phyloP scores from a whole-genome alignment of 2,329 filamentous ascomycete genomes.

The Curvularia sp. region DNA sequence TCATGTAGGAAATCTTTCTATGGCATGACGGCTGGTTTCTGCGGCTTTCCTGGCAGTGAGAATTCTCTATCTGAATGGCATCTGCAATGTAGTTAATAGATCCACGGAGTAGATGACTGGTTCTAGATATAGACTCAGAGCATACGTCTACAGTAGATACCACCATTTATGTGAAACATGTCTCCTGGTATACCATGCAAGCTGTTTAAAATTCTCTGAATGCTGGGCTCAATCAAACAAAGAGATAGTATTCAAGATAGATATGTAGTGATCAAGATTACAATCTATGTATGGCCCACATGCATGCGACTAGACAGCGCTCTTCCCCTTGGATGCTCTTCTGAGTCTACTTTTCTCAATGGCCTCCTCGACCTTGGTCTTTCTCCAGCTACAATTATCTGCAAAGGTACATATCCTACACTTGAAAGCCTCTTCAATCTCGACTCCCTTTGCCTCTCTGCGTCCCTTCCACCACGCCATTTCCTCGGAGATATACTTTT shows the following conservation, averaged over 20 bases:
- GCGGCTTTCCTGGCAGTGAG: neutral
- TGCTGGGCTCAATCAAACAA: neutral
- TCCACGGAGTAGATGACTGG: neutral
- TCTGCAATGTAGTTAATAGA: neutral
- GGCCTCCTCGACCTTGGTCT: conserved; percentile 69
- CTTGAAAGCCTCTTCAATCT: conserved; percentile 86
- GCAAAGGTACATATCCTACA: conserved; percentile 85
- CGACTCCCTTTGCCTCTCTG: conserved; percentile 74
- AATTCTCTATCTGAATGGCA: neutral
- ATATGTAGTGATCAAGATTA: neutral
- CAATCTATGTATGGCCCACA: neutral
- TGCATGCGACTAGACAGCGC: conserved; percentile 27
- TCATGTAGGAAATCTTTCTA: neutral
- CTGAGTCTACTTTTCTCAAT: conserved; percentile 47
- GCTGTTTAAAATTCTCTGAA: neutral
- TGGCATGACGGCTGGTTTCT: neutral
- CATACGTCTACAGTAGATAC: neutral
- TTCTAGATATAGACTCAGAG: neutral
- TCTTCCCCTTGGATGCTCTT: conserved; percentile 31
- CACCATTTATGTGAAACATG: neutral
- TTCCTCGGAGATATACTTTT: conserved; percentile 70
- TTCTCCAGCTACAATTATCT: conserved; percentile 79
- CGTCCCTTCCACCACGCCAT: conserved; percentile 90
- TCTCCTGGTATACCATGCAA: too few species aligned
- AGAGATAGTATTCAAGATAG: neutral